A percentile compares a stretch with the other conserved stretches of the same genome.
Evolutionary conservation across 2,329 filamentous ascomycete genomes (phyloP).

Genomic region (Rhynchosporium agropyri): DNA sequence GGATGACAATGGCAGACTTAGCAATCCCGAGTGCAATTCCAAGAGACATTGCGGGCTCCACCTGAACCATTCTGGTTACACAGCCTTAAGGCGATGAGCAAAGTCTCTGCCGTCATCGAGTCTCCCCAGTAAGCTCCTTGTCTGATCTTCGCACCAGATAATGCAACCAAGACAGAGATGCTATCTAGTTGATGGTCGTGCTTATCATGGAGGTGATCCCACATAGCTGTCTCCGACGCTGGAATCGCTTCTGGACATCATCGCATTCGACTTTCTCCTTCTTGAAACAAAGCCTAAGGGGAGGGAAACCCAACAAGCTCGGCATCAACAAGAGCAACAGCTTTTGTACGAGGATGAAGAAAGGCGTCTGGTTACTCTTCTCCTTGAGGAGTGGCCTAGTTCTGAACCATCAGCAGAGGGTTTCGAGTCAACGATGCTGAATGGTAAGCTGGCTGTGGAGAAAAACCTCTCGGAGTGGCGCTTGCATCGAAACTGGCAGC

Average conservation of each 20-base stretch:
- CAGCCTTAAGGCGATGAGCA: too few species aligned
- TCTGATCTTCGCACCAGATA: too few species aligned
- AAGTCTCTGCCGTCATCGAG: too few species aligned
- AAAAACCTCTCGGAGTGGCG: slow-evolving; percentile 52
- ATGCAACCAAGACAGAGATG: too few species aligned
- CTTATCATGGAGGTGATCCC: too few species aligned
- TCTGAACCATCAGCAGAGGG: slow-evolving; percentile 40
- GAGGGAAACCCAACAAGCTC: neutral
- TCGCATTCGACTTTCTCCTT: slow-evolving; percentile 21
- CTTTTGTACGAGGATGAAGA: slow-evolving; percentile 43
- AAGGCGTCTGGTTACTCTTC: slow-evolving; percentile 44
- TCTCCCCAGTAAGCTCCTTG: too few species aligned
- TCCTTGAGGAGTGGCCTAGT: slow-evolving; percentile 51
- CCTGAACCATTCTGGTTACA: too few species aligned
- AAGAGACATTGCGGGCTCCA: too few species aligned
- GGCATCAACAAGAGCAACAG: slow-evolving; percentile 34
- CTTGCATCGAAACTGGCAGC: slow-evolving; percentile 49
- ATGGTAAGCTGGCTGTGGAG: slow-evolving; percentile 45
- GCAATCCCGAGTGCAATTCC: too few species aligned
- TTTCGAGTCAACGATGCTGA: slow-evolving; percentile 43
- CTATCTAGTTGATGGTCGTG: too few species aligned
- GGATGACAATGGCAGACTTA: too few species aligned
- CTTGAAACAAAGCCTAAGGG: slow-evolving; percentile 2
- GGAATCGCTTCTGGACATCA: slow-evolving; percentile 21
- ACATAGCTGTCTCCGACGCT: slow-evolving; percentile 16